A percentile compares a stretch with the other conserved stretches of the same genome.
Evolutionary conservation across 202 grass and related monocot genomes (phyloP).

Genomic region (Eragrostis tef): DNA sequence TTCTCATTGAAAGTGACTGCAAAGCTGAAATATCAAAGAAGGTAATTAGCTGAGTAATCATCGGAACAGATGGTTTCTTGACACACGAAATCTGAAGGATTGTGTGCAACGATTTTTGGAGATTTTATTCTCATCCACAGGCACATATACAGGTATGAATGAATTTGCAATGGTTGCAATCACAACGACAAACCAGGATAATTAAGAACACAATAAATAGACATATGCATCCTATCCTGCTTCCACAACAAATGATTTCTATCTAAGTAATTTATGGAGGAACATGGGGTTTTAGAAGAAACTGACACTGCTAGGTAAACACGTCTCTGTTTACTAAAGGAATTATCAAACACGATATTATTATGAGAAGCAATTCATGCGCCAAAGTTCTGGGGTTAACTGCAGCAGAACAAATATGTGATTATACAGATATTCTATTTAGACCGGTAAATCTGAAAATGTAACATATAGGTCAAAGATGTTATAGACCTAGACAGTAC

Average conservation of each 20-base stretch:
- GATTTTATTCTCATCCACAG: not conserved
- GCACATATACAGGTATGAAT: constrained; percentile 1
- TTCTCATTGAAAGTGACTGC: constrained; percentile 95
- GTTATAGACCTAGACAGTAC: not conserved
- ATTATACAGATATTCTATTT: too few relatives aligned
- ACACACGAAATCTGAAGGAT: not conserved
- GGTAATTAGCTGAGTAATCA: constrained; percentile 19
- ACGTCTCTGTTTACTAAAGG: constrained; percentile 1
- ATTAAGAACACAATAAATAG: constrained; percentile 9
- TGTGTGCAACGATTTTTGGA: not conserved
- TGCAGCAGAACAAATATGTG: too few relatives aligned
- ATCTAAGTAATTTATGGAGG: constrained; percentile 16
- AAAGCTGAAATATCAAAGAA: constrained; percentile 62
- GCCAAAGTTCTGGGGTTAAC: too few relatives aligned
- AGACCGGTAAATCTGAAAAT: not conserved
- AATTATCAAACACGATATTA: not conserved
- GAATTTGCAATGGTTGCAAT: not conserved
- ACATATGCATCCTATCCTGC: not conserved
- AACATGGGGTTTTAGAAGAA: constrained; percentile 4
- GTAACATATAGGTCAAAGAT: not conserved
- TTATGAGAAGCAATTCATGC: too few relatives aligned
- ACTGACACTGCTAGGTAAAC: not conserved
- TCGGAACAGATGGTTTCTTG: not conserved
- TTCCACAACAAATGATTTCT: not conserved
- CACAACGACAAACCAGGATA: not conserved